A percentile compares a stretch with the other conserved stretches of the same genome.
Conservation (phyloP, 2,329 filamentous ascomycete genomes). For the Parascedosporium putredinis region DNA sequence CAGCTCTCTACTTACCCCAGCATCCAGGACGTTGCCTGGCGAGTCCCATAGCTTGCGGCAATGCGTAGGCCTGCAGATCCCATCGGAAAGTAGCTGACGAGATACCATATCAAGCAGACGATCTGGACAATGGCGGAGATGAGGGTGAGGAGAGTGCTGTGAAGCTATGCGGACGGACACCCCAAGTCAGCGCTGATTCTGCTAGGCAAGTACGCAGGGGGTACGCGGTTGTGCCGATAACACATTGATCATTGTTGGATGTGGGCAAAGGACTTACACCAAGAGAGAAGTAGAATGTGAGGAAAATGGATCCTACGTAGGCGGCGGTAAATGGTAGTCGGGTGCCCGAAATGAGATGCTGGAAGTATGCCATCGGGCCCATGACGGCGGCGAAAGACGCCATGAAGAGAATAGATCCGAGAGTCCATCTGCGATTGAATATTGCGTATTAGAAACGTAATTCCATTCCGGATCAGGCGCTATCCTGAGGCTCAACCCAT, state of each 20-base stretch:
- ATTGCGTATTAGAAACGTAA: constrained; percentile 2
- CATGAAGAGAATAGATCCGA: constrained; percentile 84
- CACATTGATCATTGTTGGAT: not conserved
- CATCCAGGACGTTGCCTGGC: constrained; percentile 81
- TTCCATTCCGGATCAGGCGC: not conserved
- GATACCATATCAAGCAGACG: constrained; percentile 77
- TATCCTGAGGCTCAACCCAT: not conserved
- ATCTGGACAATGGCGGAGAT: constrained; percentile 77
- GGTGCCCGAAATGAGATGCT: constrained; percentile 74
- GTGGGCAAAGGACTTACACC: constrained; percentile 60
- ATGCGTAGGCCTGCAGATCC: constrained; percentile 79
- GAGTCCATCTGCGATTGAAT: constrained; percentile 64
- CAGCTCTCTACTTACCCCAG: constrained; percentile 49
- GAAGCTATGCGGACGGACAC: constrained; percentile 47
- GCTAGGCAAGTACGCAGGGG: not conserved
- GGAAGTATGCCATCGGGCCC: constrained; percentile 74
- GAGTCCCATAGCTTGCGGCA: constrained; percentile 75
- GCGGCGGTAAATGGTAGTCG: constrained; percentile 86
- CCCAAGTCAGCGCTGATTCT: constrained; percentile 12
- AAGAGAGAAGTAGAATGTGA: constrained; percentile 87
- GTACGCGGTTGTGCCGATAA: not conserved
- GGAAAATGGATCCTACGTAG: constrained; percentile 84
- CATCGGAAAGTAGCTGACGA: constrained; percentile 97
- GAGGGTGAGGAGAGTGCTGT: constrained; percentile 74
- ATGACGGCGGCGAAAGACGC: constrained; percentile 89